phyloP scores from a whole-genome alignment of 495 filamentous ascomycete genomes.

The Neurospora sp. region DNA sequence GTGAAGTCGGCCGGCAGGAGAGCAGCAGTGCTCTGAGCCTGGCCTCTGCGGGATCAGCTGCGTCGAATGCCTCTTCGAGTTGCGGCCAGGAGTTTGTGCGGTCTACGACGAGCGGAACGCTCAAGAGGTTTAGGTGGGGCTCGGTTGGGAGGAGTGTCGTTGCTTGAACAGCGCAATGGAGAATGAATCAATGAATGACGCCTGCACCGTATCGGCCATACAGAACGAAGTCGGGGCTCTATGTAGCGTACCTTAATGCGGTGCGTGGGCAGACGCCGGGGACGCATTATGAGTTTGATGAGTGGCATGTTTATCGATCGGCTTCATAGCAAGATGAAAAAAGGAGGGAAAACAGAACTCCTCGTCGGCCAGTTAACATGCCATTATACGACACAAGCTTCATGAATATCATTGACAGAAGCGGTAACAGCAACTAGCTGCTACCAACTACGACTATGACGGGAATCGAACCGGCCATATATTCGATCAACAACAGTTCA shows the following conservation, averaged over 20 bases:
- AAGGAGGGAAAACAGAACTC: background rate
- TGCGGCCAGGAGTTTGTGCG: slow-evolving; percentile 36
- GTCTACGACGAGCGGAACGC: slow-evolving; percentile 25
- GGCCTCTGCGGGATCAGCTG: slow-evolving; percentile 26
- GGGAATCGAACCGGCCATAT: background rate
- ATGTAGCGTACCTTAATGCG: background rate
- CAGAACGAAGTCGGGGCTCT: too few species aligned
- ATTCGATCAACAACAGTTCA: background rate
- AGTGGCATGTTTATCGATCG: background rate
- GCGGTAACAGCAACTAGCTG: background rate
- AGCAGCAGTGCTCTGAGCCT: slow-evolving; percentile 16
- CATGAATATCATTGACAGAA: background rate
- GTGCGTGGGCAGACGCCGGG: background rate
- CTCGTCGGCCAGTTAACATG: background rate
- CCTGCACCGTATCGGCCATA: background rate
- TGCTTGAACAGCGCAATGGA: slow-evolving; percentile 17
- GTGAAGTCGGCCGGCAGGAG: slow-evolving; percentile 68
- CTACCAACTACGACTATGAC: background rate
- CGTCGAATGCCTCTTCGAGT: slow-evolving; percentile 30
- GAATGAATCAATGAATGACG: background rate
- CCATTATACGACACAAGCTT: background rate
- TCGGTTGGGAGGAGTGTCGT: slow-evolving; percentile 30
- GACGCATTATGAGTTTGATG: background rate
- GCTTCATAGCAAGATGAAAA: background rate
- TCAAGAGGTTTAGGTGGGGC: slow-evolving; percentile 40